Conservation (phyloP, 148 eudicot species). For the Tetragonia tetragonoides region DNA sequence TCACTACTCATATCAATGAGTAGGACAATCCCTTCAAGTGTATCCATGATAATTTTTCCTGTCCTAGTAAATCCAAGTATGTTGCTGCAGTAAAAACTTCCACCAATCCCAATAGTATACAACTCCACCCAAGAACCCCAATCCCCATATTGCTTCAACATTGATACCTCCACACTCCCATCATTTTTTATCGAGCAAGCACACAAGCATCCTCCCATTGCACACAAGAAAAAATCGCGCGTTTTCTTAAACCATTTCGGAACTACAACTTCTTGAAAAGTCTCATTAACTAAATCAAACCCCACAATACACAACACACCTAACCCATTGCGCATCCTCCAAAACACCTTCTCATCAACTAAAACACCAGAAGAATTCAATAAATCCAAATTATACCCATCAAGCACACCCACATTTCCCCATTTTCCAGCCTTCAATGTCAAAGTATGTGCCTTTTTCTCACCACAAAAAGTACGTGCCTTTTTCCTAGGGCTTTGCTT, state of each 20-base stretch:
- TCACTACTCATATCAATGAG: conserved; percentile 3
- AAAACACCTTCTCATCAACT: conserved; percentile 21
- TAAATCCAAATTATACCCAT: not conserved
- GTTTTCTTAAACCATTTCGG: conserved; percentile 6
- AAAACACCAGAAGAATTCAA: not conserved
- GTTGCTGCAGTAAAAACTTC: not conserved
- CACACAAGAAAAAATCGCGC: not conserved
- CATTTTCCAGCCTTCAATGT: conserved; percentile 13
- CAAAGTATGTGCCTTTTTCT: conserved; percentile 9
- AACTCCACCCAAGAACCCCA: conserved; percentile 23
- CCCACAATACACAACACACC: conserved; percentile 10
- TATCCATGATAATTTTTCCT: not conserved
- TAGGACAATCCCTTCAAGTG: not conserved
- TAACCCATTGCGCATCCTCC: conserved; percentile 1
- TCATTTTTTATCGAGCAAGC: not conserved
- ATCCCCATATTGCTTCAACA: conserved; percentile 15
- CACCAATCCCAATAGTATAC: not conserved
- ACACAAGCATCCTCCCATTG: conserved; percentile 20
- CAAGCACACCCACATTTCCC: conserved; percentile 3
- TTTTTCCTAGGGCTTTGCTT: not conserved
- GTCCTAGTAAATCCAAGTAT: conserved; percentile 1
- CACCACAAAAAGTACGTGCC: not conserved
- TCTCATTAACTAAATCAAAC: conserved; percentile 16
- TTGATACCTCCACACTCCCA: conserved; percentile 15
- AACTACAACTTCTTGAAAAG: not conserved